Percentiles rank a stretch among this genome's conserved stretches.
phyloP scores from a whole-genome alignment of 805 yeast species.

The Zygotorulaspora sp. region DNA sequence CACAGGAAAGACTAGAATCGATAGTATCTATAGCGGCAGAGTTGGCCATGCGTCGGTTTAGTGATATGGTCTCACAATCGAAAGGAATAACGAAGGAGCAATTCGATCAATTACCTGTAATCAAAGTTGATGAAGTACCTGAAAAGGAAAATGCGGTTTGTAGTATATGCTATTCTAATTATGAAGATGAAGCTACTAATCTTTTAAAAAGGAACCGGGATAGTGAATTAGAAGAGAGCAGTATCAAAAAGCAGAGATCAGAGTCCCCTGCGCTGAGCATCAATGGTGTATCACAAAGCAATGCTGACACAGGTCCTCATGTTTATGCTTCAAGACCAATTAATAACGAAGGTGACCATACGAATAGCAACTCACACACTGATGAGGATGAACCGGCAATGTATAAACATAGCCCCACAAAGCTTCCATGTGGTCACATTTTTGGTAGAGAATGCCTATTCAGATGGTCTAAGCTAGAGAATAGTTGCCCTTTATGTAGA shows the following conservation, averaged over 20 bases:
- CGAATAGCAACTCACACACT: slow-evolving; percentile 1
- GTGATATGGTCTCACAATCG: slow-evolving; percentile 44
- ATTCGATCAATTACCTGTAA: slow-evolving; percentile 48
- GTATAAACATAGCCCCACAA: slow-evolving; percentile 60
- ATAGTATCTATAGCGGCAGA: slow-evolving; percentile 64
- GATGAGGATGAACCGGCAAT: slow-evolving; percentile 17
- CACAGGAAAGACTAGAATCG: slow-evolving; percentile 56
- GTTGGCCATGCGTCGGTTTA: slow-evolving; percentile 61
- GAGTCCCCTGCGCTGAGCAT: slow-evolving; percentile 10
- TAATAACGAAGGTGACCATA: no score
- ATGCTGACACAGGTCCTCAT: slow-evolving; percentile 1
- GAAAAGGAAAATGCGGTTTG: slow-evolving; percentile 39
- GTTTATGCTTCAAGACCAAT: neutral
- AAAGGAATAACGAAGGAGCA: slow-evolving; percentile 51
- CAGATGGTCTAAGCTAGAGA: slow-evolving; percentile 74
- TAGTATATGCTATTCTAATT: slow-evolving; percentile 61
- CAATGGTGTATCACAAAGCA: slow-evolving; percentile 6
- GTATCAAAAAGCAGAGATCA: slow-evolving; percentile 20
- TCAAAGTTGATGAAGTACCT: slow-evolving; percentile 31
- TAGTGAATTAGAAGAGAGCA: slow-evolving; percentile 22
- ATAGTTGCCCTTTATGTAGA: slow-evolving; percentile 86
- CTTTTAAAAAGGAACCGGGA: slow-evolving; percentile 29
- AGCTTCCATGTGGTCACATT: slow-evolving; percentile 79
- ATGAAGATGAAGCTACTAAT: slow-evolving; percentile 29
- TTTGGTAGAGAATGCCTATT: slow-evolving; percentile 83